Conservation (phyloP, 2,329 filamentous ascomycete species). For the Aspergillus pseudonomiae region DNA sequence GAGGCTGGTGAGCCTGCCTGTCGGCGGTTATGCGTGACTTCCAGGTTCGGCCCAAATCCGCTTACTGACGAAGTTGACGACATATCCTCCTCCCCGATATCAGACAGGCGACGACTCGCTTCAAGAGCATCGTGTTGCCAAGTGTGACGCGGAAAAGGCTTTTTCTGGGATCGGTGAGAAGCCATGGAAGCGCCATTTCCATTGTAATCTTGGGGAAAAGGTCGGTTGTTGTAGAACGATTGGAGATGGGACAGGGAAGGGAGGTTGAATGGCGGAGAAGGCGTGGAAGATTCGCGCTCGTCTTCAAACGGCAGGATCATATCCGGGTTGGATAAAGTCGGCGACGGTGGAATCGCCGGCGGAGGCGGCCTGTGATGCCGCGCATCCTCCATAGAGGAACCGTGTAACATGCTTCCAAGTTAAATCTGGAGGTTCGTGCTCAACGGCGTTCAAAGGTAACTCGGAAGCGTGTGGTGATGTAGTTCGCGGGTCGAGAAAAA, state of each 20-base stretch:
- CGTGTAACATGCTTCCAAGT: slow-evolving; percentile 14
- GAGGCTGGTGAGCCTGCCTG: slow-evolving; percentile 22
- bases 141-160: slow-evolving; percentile 35
- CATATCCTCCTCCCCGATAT: slow-evolving; percentile 50
- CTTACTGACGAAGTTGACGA: slow-evolving; percentile 29
- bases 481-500: not conserved
- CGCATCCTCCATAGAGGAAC: slow-evolving; percentile 18
- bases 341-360: slow-evolving; percentile 63
- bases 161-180: slow-evolving; percentile 27
- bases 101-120: slow-evolving; percentile 46
- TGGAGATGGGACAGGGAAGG: slow-evolving; percentile 49
- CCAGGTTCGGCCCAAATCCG: slow-evolving; percentile 19
- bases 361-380: slow-evolving; percentile 14
- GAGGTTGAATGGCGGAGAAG: slow-evolving; percentile 56
- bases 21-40: slow-evolving; percentile 14
- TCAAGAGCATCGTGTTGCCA: slow-evolving; percentile 42
- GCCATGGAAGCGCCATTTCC: slow-evolving; percentile 1
- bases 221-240: slow-evolving; percentile 35
- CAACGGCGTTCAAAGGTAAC: slow-evolving; percentile 1
- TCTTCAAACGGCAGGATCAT: slow-evolving; percentile 83
- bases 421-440: not conserved
- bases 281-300: slow-evolving; percentile 49
- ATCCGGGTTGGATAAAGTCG: slow-evolving; percentile 88
- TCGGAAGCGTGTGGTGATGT: not conserved
- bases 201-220: slow-evolving; percentile 15